Evolutionary conservation across 139 green algal genomes (phyloP).

Genomic region (Pseudopediastrum boryanum): DNA sequence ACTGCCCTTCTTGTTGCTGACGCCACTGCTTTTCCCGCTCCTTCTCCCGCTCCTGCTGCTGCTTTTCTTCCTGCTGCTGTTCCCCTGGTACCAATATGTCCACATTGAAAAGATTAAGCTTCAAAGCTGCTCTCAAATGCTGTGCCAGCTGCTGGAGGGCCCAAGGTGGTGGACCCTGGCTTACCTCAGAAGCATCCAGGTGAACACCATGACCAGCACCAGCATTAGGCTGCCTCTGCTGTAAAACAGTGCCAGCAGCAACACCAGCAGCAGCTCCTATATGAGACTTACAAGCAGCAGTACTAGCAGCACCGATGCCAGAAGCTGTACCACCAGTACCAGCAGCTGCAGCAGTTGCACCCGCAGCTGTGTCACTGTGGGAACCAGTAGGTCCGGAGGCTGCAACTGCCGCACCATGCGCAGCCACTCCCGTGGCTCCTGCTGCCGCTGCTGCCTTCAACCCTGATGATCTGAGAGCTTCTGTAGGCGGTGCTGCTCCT

Average conservation of each 20-base stretch:
- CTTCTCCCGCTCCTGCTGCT: not conserved
- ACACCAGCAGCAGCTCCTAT: constrained; percentile 6
- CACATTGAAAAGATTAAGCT: no score
- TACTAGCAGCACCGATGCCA: no score
- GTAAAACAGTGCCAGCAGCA: not conserved
- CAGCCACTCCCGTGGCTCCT: constrained; percentile 3
- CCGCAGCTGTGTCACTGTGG: no score
- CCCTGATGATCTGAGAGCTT: not conserved
- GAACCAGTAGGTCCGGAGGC: no score
- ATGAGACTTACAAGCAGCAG: no score
- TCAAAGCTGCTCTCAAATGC: no score
- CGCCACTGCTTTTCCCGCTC: not conserved
- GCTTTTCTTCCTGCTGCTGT: not conserved
- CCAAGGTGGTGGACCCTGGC: no score
- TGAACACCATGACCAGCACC: no score
- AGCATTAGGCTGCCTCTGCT: not conserved
- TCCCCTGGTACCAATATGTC: no score
- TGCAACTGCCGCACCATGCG: not conserved
- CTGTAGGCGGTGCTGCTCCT: not conserved
- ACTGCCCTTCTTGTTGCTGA: not conserved
- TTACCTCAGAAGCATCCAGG: no score
- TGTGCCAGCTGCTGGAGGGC: no score
- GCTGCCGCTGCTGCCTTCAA: not conserved
- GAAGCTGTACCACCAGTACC: not conserved
- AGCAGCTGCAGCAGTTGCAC: not conserved